Base-by-base conservation (phyloP, 805 yeast genomes). In the Jamesozyma rosinii region DNA sequence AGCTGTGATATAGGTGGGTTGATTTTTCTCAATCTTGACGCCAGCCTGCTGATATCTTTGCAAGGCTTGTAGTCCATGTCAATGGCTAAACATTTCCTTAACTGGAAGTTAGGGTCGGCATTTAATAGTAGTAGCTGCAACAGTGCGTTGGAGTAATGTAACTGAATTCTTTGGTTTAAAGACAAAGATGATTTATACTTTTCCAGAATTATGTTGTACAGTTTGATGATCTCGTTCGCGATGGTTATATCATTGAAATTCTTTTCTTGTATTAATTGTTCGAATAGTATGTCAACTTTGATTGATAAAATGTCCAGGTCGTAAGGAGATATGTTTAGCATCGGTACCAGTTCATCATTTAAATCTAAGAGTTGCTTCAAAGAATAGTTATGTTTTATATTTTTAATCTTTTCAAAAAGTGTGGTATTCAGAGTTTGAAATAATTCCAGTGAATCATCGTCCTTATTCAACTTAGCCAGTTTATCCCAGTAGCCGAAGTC, bases 41-140 rank as follows among this genome's bases (percentile, higher is more conserved):
- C 66, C n/a, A 78, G 59, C 51, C 80, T 75, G 10, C 84, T 74
- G 26, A 72, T 54, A 15, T 56, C 64, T 26, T 79, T 76, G 60
- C 95, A 87, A 2, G 62, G 65, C 22, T 65, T 64, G 49, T 72
- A 74, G 48, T 86, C 96, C 61, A 86, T 83, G 60, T 90, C 90
- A 36, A 77, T 71, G 43, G 83, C 78, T 39, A 90, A 65, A 58
- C 97, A 88, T 49, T 74, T 78, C 50, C 81, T 75, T 21, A 81
- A 67, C 33, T 70, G 68, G 0, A 83, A 72, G 21, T 69, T 69
- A 14, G 75, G 75, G 45, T 71, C 76, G 34, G 77, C 76, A 32
- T 69, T 66, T 33, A 77, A 67, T 5, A 78, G 72, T 51, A 70
- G 79, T 40, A 74, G 61, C 44, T 74, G 74, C 18, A 76, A 58